Conservation (phyloP, 805 yeast genomes). For the Kazachstania taianensis region DNA sequence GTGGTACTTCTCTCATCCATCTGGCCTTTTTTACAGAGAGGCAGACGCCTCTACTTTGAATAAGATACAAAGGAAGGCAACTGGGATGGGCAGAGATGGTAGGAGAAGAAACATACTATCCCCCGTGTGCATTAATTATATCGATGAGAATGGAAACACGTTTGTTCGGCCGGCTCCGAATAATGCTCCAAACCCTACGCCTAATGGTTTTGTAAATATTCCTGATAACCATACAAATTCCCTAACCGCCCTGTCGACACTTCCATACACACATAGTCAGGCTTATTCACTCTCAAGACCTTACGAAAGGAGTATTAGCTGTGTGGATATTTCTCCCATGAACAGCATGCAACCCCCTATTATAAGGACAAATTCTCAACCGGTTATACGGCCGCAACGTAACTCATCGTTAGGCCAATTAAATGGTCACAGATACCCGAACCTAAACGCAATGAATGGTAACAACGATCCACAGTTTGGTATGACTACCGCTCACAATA, state of each 20-base stretch:
- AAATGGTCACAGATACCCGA: not conserved
- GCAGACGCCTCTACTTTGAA: conserved; percentile 16
- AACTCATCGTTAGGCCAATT: not conserved
- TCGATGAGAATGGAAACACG: conserved; percentile 1
- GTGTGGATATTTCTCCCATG: conserved; percentile 1
- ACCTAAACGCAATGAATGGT: not conserved
- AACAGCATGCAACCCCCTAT: not conserved
- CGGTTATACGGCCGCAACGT: conserved; percentile 1
- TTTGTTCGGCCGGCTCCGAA: not conserved
- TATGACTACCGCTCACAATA: not conserved
- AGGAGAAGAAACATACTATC: conserved; percentile 25
- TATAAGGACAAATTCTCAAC: conserved; percentile 1
- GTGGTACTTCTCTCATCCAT: conserved; percentile 28
- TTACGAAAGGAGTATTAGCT: conserved; percentile 2
- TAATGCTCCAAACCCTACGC: too few species aligned
- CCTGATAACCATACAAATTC: too few species aligned
- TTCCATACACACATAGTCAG: too few species aligned
- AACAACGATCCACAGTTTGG: not conserved
- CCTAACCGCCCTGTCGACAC: too few species aligned
- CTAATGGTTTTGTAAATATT: too few species aligned
- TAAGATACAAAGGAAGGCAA: conserved; percentile 25
- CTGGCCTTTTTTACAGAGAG: conserved; percentile 18
- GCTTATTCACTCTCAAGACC: not conserved
- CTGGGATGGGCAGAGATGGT: conserved; percentile 25
- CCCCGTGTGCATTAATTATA: conserved; percentile 22